Base-by-base conservation (phyloP, 352 stramenopile species). In the Globisporangium solare region DNA sequence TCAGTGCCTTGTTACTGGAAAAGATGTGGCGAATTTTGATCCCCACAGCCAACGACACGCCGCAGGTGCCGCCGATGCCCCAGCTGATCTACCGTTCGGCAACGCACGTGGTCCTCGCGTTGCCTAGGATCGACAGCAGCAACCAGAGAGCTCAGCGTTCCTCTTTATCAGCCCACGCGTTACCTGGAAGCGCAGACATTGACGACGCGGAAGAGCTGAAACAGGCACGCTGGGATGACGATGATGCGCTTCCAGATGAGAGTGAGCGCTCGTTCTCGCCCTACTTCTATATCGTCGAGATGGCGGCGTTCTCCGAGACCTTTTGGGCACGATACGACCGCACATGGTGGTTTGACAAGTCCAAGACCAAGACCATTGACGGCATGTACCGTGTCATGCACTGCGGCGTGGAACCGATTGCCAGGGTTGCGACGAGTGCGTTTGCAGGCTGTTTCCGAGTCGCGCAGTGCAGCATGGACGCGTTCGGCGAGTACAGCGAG, bases 281-380 rank as follows among this genome's bases (percentile, higher is more conserved):
- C 7, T 86, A 83, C 27, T 88, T 77, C 53, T 88, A 76, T 49
- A 54, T 85, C 10, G 70, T 92, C 10, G 79, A 92, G 55, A 54
- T 89, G 22, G 82, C 79, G 6, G 61, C 56, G 0, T 92, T 90
- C 56, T 74, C 74, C 4, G 60, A 77, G 56, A 83, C 79, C 4
- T 92, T 90, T 55, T 92, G 82, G 82, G 51, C 70, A 11, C 72
- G 82, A 15, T 92, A 92, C 58, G 81, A 90, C 45, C 73, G 68
- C 41, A 86, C 79, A 17, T 90, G 82, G 79, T 92, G 82, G 79
- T 92, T 92, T 54, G 73, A 90, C 50, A 86, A 87, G 76, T 86
- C 74, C 10, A 83, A 88, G 50, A 74, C 81, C 0, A 68, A 57
- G 5, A 66, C 89, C 18, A 71, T 90, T 12, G 45, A 82, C 12